Conservation (phyloP, 2,329 filamentous ascomycete species). For the Hymenoscyphus linearis region DNA sequence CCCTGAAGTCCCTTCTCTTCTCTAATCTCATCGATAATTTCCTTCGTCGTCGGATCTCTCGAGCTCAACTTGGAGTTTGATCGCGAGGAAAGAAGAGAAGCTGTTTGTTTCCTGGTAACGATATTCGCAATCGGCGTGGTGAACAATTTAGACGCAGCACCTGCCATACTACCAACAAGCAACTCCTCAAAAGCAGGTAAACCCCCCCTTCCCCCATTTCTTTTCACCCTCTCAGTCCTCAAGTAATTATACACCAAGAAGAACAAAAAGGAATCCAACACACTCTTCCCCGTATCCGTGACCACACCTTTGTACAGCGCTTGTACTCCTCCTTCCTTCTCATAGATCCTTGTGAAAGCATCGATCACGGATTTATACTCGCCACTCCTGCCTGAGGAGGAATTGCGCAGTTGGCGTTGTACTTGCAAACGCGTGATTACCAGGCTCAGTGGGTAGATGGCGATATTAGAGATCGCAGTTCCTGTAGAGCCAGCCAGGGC, state of each 20-base stretch:
- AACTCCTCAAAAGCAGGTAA: conserved; percentile 68
- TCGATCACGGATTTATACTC: conserved; percentile 63
- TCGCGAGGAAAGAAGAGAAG: conserved; percentile 43
- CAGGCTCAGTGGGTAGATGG: conserved; percentile 76
- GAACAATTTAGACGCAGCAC: conserved; percentile 67
- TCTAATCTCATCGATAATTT: conserved; percentile 60
- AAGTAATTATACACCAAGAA: conserved; percentile 70
- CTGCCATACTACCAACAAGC: conserved; percentile 65
- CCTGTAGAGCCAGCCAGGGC: conserved; percentile 74
- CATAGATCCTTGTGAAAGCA: conserved; percentile 65
- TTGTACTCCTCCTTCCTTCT: conserved; percentile 58
- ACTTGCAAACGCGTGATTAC: conserved; percentile 79
- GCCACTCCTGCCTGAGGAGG: conserved; percentile 23
- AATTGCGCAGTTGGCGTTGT: conserved; percentile 53
- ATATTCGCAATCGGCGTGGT: conserved; percentile 80
- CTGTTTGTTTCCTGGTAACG: conserved; percentile 75
- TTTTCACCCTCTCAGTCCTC: conserved; percentile 35
- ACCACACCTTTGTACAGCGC: conserved; percentile 66
- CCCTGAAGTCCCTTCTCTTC: conserved; percentile 66
- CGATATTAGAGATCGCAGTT: conserved; percentile 71
- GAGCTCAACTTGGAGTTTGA: conserved; percentile 24
- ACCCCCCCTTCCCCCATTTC: conserved; percentile 33
- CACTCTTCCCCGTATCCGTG: conserved; percentile 60
- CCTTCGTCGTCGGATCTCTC: conserved; percentile 34
- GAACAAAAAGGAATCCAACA: conserved; percentile 77